A percentile compares a stretch with the other conserved stretches of the same genome.
phyloP scores from a whole-genome alignment of 257 asterid genomes.

The Lantana camara region DNA sequence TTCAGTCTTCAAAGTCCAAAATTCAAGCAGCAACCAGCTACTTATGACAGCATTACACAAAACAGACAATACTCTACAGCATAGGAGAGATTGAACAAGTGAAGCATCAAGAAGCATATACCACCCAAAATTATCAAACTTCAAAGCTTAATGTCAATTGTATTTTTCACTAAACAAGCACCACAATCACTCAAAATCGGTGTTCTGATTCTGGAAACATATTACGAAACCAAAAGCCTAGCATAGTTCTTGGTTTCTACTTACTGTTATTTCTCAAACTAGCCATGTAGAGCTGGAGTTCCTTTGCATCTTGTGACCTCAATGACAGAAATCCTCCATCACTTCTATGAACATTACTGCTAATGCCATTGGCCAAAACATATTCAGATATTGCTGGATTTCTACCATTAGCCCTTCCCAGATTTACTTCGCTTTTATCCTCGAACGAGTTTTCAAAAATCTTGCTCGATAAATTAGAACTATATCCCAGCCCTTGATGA shows the following conservation, averaged over 20 bases:
- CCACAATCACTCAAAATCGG: background rate
- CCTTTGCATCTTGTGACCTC: slow-evolving; percentile 1
- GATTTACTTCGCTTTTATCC: slow-evolving; percentile 5
- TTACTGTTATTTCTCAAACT: slow-evolving; percentile 21
- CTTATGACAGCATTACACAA: background rate
- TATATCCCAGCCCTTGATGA: slow-evolving; percentile 20
- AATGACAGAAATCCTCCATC: slow-evolving; percentile 2
- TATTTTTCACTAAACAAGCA: too few species aligned
- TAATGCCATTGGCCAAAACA: slow-evolving; percentile 14
- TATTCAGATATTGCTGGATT: slow-evolving; percentile 24
- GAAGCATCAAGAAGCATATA: background rate
- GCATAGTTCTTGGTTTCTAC: background rate
- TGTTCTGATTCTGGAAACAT: background rate
- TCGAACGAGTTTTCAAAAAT: slow-evolving; percentile 15
- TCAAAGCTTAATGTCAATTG: too few species aligned
- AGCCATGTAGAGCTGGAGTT: background rate
- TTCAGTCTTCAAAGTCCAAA: too few species aligned
- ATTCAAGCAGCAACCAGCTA: too few species aligned
- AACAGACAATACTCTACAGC: background rate
- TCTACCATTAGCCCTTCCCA: slow-evolving; percentile 23
- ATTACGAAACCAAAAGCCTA: background rate
- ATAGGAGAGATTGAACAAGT: background rate
- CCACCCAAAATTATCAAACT: background rate
- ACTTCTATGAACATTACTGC: background rate
- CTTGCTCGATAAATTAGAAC: slow-evolving; percentile 22